Evolutionary conservation across 2,329 filamentous ascomycete genomes (phyloP).

Genomic region (Leptographium radiaticola): DNA sequence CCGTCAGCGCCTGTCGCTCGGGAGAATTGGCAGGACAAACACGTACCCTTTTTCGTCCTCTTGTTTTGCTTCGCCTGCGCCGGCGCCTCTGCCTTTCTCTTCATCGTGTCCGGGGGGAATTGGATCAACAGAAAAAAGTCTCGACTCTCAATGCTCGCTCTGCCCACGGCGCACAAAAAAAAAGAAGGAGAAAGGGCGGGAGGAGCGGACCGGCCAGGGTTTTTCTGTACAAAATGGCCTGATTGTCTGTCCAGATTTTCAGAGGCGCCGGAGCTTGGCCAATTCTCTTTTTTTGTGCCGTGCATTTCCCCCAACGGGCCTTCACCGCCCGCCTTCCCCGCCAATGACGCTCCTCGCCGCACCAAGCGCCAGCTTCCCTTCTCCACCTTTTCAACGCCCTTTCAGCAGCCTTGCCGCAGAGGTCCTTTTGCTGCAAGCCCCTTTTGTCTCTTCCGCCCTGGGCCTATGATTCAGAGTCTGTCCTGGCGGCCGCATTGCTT

Average conservation of each 20-base stretch:
- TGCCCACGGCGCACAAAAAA: background rate
- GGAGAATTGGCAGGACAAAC: background rate
- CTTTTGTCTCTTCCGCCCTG: too few relatives aligned
- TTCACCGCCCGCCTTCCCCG: background rate
- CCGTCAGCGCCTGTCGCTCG: background rate
- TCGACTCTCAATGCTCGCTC: background rate
- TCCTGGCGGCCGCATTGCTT: too few relatives aligned
- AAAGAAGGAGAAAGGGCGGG: background rate
- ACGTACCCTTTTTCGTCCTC: background rate
- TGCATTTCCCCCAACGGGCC: background rate
- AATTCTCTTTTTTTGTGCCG: slow-evolving; percentile 1
- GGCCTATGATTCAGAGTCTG: too few relatives aligned
- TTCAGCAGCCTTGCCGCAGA: background rate
- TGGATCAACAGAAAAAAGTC: background rate
- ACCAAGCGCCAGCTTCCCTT: background rate
- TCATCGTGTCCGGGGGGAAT: slow-evolving; percentile 2
- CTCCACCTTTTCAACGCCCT: too few relatives aligned
- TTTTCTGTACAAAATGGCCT: background rate
- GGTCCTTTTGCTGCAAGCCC: background rate
- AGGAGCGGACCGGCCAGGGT: background rate
- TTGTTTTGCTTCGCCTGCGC: background rate
- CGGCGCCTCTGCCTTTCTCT: slow-evolving; percentile 28
- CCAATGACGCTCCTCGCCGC: background rate
- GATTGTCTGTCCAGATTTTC: background rate
- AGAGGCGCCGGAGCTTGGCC: background rate